A percentile compares a stretch with the other conserved stretches of the same genome.
Conservation (phyloP, 192 early-diverging fungal species). For the Coemansia sp. region DNA sequence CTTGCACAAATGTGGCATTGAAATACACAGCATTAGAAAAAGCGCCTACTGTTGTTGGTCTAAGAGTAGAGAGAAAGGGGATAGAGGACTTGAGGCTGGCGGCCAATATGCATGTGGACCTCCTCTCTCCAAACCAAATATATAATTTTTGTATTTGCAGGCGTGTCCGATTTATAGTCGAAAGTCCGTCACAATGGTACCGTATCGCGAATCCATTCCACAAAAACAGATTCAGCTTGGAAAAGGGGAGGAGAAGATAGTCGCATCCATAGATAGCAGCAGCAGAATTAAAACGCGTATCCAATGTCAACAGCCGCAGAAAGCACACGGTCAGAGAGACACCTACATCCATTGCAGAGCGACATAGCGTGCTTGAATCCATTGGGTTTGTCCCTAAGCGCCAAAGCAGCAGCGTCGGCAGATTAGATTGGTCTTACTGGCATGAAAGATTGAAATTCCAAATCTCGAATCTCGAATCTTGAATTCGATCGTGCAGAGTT, state of each 20-base stretch:
- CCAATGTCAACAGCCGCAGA: slow-evolving; percentile 5
- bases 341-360: slow-evolving; percentile 4
- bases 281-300: slow-evolving; percentile 10
- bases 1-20: neutral
- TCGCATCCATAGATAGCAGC: slow-evolving; percentile 14
- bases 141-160: slow-evolving; percentile 39
- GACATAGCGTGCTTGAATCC: neutral
- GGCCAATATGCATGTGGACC: slow-evolving; percentile 8
- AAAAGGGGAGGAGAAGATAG: slow-evolving; percentile 2
- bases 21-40: no score
- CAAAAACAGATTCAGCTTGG: slow-evolving; percentile 2
- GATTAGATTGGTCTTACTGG: neutral
- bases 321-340: no score
- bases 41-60: no score
- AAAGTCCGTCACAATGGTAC: slow-evolving; percentile 37
- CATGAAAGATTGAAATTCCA: neutral
- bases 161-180: slow-evolving; percentile 25
- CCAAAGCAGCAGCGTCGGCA: neutral
- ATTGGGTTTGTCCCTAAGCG: neutral
- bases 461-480: neutral
- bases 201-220: slow-evolving; percentile 26
- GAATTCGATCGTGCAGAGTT: neutral
- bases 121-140: slow-evolving; percentile 31
- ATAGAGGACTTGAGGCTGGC: slow-evolving; percentile 1
- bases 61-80: neutral